Evolutionary conservation across 768 basidiomycete species (phyloP).

Genomic region (Lactifluus rugatus): DNA sequence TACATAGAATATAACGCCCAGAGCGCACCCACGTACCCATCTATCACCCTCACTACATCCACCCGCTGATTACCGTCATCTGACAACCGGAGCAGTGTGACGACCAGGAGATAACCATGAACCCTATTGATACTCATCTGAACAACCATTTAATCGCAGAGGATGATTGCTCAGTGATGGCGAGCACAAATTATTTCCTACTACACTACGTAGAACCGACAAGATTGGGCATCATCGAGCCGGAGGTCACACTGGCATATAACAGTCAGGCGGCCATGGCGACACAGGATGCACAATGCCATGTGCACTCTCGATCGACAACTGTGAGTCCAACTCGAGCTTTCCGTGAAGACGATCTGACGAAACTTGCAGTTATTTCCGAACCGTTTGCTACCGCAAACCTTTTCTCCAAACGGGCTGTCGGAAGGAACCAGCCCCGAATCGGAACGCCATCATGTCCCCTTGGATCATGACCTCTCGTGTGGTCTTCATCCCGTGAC

Average conservation of each 20-base stretch:
- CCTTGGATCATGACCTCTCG: neutral
- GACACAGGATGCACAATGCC: neutral
- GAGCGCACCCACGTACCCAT: neutral
- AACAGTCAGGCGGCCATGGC: neutral
- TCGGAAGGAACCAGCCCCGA: neutral
- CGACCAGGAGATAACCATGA: neutral
- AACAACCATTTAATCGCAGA: neutral
- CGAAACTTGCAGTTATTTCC: neutral
- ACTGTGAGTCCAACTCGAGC: neutral
- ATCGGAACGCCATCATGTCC: neutral
- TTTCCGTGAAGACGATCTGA: neutral
- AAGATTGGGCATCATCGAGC: neutral
- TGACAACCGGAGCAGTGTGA: neutral
- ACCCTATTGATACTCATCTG: neutral
- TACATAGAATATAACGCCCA: neutral
- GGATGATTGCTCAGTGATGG: neutral
- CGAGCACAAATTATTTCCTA: neutral
- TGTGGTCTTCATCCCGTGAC: neutral
- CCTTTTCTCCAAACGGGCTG: neutral
- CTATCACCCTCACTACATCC: neutral
- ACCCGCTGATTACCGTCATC: neutral
- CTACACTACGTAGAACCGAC: neutral
- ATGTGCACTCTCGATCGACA: neutral
- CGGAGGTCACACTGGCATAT: neutral
- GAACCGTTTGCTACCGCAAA: neutral